Conservation (phyloP, 78 protist species). For the Diacronema lutheri region DNA sequence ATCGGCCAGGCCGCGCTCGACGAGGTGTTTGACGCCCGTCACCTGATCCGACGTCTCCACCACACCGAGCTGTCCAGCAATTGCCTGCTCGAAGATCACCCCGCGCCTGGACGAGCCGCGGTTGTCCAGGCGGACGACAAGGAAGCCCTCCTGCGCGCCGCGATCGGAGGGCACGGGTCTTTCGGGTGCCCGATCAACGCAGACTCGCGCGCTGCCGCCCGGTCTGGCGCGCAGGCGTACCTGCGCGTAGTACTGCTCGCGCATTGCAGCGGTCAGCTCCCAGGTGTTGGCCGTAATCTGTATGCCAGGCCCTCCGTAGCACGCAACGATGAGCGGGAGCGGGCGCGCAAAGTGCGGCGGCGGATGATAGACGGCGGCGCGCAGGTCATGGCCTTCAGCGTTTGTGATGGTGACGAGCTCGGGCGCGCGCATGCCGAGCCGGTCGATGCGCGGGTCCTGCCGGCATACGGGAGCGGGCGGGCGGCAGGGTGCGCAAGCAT, state of each 20-base stretch:
- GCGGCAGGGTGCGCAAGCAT: too few species aligned
- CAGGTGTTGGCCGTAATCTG: slow-evolving; percentile 27
- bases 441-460: too few species aligned
- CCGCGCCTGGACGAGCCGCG: slow-evolving; percentile 68
- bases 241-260: slow-evolving; percentile 17
- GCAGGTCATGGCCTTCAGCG: too few species aligned
- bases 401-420: too few species aligned
- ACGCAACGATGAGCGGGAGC: background rate
- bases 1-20: slow-evolving; percentile 41
- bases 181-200: too few species aligned
- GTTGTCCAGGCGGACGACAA: slow-evolving; percentile 61
- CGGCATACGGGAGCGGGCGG: too few species aligned
- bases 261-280: slow-evolving; percentile 14
- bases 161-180: background rate
- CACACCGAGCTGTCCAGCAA: slow-evolving; percentile 57
- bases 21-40: slow-evolving; percentile 33
- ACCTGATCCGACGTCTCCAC: slow-evolving; percentile 73
- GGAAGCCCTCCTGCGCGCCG: slow-evolving; percentile 49
- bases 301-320: slow-evolving; percentile 31
- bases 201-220: background rate
- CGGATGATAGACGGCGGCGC: too few species aligned
- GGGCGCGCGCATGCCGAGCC: too few species aligned
- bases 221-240: too few species aligned
- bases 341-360: too few species aligned
- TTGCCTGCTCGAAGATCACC: background rate